Conservation (phyloP, 2,329 filamentous ascomycete species). For the Cladosporium phlei region DNA sequence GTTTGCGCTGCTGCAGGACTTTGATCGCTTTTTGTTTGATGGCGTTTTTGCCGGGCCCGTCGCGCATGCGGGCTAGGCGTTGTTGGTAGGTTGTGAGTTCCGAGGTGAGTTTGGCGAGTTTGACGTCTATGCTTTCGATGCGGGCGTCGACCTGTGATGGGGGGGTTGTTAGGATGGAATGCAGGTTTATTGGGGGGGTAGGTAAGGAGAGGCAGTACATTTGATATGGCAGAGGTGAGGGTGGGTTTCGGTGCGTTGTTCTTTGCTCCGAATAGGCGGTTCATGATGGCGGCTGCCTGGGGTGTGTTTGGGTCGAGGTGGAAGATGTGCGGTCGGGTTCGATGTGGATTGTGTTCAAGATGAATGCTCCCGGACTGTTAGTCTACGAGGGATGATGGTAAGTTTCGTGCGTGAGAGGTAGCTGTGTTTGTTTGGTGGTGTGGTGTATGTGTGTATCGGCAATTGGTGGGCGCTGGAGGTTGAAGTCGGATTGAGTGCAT, state of each 20-base stretch:
- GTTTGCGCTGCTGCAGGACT: slow-evolving; percentile 85
- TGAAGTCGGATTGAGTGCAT: too few relatives aligned
- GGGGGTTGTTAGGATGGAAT: slow-evolving; percentile 2
- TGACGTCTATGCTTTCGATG: slow-evolving; percentile 84
- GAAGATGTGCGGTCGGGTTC: too few relatives aligned
- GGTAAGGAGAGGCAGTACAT: slow-evolving; percentile 49
- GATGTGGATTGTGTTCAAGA: too few relatives aligned
- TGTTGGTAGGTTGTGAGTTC: slow-evolving; percentile 84
- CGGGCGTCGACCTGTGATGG: slow-evolving; percentile 70
- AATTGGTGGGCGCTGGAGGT: too few relatives aligned
- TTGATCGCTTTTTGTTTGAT: slow-evolving; percentile 94
- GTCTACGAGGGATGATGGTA: too few relatives aligned
- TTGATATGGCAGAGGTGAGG: slow-evolving; percentile 74
- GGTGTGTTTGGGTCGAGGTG: neutral
- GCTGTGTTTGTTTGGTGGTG: too few relatives aligned
- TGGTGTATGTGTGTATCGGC: too few relatives aligned
- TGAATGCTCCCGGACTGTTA: too few relatives aligned
- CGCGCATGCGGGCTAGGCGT: slow-evolving; percentile 86
- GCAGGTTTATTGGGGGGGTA: neutral
- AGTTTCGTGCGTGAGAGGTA: too few relatives aligned
- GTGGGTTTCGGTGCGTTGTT: slow-evolving; percentile 84
- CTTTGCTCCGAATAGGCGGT: slow-evolving; percentile 89
- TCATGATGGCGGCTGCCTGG: slow-evolving; percentile 57
- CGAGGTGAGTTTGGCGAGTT: slow-evolving; percentile 85
- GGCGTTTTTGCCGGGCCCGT: slow-evolving; percentile 87